Conservation (phyloP, 148 eudicot genomes). For the Arctostaphylos glauca region DNA sequence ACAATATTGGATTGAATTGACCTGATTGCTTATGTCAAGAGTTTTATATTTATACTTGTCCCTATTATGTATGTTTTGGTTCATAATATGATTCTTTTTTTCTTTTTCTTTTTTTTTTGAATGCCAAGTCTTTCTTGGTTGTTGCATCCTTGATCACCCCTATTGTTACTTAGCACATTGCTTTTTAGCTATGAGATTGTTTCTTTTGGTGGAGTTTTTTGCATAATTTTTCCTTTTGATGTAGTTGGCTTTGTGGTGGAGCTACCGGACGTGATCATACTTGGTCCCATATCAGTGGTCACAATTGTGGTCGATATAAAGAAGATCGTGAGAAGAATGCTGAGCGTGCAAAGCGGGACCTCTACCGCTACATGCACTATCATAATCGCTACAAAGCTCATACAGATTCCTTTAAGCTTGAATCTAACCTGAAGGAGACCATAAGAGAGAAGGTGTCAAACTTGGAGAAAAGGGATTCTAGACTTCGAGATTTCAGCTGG, state of each 20-base stretch:
- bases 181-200: neutral
- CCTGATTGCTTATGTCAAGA: neutral
- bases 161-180: neutral
- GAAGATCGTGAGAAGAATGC: slow-evolving; percentile 44
- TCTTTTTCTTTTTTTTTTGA: neutral
- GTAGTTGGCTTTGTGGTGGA: slow-evolving; percentile 66
- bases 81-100: neutral
- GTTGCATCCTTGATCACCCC: slow-evolving; percentile 7
- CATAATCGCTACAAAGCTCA: slow-evolving; percentile 71
- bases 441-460: slow-evolving; percentile 39
- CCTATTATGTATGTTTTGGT: neutral
- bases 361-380: slow-evolving; percentile 66
- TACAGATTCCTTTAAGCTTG: slow-evolving; percentile 66
- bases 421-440: slow-evolving; percentile 46
- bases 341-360: slow-evolving; percentile 49
- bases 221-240: slow-evolving; percentile 7
- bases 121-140: neutral
- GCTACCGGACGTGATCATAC: slow-evolving; percentile 54
- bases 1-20: neutral
- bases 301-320: slow-evolving; percentile 65
- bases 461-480: slow-evolving; percentile 38
- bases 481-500: slow-evolving; percentile 59
- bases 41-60: neutral
- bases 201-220: neutral
- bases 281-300: slow-evolving; percentile 43